Conservation (phyloP, 345 rosid genomes). For the Punica granatum region DNA sequence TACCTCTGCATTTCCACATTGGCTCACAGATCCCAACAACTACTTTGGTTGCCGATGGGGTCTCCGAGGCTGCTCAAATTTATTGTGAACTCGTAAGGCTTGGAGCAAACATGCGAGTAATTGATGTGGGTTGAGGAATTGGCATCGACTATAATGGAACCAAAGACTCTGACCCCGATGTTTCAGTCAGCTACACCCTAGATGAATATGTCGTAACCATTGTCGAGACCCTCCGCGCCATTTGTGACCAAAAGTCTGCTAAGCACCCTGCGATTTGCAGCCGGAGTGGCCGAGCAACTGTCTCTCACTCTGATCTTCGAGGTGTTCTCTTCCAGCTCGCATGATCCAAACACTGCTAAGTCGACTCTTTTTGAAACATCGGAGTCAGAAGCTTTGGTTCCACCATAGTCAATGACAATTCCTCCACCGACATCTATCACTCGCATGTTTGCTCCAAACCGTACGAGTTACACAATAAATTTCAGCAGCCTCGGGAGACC, state of each 20-base stretch:
- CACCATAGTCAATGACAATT: too few species aligned
- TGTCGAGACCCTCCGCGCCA: constrained; percentile 45
- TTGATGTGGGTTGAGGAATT: constrained; percentile 82
- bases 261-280: constrained; percentile 78
- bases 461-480: too few species aligned
- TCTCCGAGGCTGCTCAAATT: constrained; percentile 66
- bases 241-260: constrained; percentile 60
- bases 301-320: constrained; percentile 93
- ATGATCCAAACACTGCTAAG: too few species aligned
- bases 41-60: constrained; percentile 55
- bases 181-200: too few species aligned
- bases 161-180: too few species aligned
- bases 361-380: constrained; percentile 22
- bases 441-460: too few species aligned
- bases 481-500: constrained; percentile 68
- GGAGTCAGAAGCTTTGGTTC: too few species aligned
- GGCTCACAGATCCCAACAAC: constrained; percentile 81
- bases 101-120: constrained; percentile 70
- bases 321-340: constrained; percentile 39
- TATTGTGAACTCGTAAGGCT: too few species aligned
- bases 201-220: constrained; percentile 79
- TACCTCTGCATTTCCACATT: too few species aligned
- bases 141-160: too few species aligned
- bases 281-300: constrained; percentile 86
- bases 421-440: too few species aligned